Conservation (phyloP, 192 early-diverging fungal genomes). For the Kickxella alabastrina region DNA sequence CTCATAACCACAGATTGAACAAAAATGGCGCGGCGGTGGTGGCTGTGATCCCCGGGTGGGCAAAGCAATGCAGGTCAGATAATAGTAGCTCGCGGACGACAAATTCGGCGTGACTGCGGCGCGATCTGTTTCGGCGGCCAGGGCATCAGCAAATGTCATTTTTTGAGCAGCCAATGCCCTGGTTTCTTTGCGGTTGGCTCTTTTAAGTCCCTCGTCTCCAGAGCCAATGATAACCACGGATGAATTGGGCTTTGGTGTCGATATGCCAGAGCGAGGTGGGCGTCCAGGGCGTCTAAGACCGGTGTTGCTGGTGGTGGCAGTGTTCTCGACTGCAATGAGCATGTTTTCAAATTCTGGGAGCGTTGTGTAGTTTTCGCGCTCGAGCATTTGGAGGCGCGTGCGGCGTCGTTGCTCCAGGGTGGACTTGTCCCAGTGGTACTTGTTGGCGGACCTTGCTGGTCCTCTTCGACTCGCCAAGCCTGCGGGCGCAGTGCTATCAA, state of each 20-base stretch:
- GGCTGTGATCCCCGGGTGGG: conserved; percentile 34
- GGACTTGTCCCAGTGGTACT: conserved; percentile 32
- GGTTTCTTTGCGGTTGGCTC: conserved; percentile 35
- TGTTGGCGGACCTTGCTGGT: background rate
- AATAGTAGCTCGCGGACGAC: conserved; percentile 5
- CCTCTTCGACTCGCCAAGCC: conserved; percentile 2
- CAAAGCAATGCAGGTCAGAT: conserved; percentile 23
- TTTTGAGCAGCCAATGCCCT: conserved; percentile 13
- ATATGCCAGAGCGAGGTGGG: conserved; percentile 3
- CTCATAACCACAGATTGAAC: conserved; percentile 63
- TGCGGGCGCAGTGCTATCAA: background rate
- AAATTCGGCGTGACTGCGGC: background rate
- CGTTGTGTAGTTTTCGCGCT: conserved; percentile 38
- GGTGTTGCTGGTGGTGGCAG: background rate
- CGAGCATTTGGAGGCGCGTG: conserved; percentile 30
- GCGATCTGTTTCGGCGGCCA: conserved; percentile 8
- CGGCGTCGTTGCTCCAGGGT: conserved; percentile 38
- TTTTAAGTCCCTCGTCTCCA: conserved; percentile 20
- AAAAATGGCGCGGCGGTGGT: conserved; percentile 55
- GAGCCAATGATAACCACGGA: conserved; percentile 16
- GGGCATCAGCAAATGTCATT: conserved; percentile 24
- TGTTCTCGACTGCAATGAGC: background rate
- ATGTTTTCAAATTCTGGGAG: conserved; percentile 38
- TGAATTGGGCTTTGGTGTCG: conserved; percentile 11
- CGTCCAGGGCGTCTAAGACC: conserved; percentile 1